Base-by-base conservation (phyloP, 2,329 filamentous ascomycete species). In the Coleophoma cylindrospora region DNA sequence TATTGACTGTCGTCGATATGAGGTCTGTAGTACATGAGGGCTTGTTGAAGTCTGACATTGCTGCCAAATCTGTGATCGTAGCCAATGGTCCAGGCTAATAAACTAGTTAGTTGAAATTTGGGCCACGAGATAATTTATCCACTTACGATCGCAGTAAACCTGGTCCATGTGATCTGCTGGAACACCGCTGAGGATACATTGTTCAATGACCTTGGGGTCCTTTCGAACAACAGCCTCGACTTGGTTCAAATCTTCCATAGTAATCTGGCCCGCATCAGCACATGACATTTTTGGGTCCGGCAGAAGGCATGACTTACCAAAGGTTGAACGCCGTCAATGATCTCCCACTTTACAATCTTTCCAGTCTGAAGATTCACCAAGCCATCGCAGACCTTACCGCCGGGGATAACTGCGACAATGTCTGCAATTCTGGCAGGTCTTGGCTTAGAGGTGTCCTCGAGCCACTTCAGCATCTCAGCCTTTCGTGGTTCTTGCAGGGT, bases 21-120 rank as follows among this genome's bases (percentile, higher is more conserved):
- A 3, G 91, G 91, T 14, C 91, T 84, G 69, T 95, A 96, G 75
- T 96, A 96, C 90, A 96, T 95, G 49, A 96, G 74, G 2, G 90
- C 91, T 70, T 96, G 91, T 70, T 96, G 91, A 4, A 96, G 80
- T 49, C 91, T 84, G 40, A 89, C 76, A 40, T 75, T 75, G 65
- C 73, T 92, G 54, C 91, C 91, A 61, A 91, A 94, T 41, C 91
- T 85, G 71, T 95, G 89, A 61, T 96, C 91, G 65, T 90, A 95
- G 45, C 91, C 91, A 68, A 96, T 95, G 1, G 91, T 95, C 91
- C 91, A 96, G 11, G 89, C 80, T 83, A 54, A 10, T 46, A 40
- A 17, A 38, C 15, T 49, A n/a, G 43, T 64, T 53, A 61, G 54
- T 32, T 49, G 22, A 34, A 21, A n/a, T 33, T 43, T 11, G 6